Base-by-base conservation (phyloP, 169 alveolate species). In the Theileria parva region DNA sequence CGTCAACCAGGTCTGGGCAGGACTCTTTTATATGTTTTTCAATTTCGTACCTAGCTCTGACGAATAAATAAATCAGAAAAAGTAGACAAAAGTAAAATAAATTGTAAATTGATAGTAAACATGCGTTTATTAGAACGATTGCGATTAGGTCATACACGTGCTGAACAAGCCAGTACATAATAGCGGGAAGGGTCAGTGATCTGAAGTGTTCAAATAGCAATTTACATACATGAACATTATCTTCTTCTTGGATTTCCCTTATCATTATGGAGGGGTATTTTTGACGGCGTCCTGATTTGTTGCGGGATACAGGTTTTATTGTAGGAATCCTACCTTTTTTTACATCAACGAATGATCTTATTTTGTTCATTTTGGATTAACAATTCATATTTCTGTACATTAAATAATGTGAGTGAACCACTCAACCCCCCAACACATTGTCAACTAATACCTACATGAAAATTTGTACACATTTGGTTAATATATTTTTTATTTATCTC, bases 1-100 rank as follows among this genome's bases (percentile, higher is more conserved):
- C 89, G 63, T 89, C 92, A 21, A 91, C 93, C 68, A 94, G 86
- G 73, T 94, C 97, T 15, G 96, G 95, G 81, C 97, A 94, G 74
- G 88, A 88, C 37, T 93, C 80, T 69, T 94, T 80, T 67, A 94
- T 94, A 79, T 94, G 94, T 51, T 88, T 85, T 50, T 94, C 96
- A 39, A 94, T 90, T 77, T 94, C 97, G 71, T 86, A 89, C 13
- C 93, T 73, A 0, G 97, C 94, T 34, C 97, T 86, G 27, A 93
- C 85, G 73, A 88, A 88, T 65, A 94, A 88, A 79, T 93, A 93
- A 44, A 93, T 83, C 55, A 90, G 64, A 78, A 91, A 93, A 57
- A 84, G 77, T 19, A 91, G 77, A 37, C 85, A 65, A 74, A 91
- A 89, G 75, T 87, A 89, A 50, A 91, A 65, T 12, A 93, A 81